phyloP scores from a whole-genome alignment of 257 asterid species.

The Penstemon barbatus region DNA sequence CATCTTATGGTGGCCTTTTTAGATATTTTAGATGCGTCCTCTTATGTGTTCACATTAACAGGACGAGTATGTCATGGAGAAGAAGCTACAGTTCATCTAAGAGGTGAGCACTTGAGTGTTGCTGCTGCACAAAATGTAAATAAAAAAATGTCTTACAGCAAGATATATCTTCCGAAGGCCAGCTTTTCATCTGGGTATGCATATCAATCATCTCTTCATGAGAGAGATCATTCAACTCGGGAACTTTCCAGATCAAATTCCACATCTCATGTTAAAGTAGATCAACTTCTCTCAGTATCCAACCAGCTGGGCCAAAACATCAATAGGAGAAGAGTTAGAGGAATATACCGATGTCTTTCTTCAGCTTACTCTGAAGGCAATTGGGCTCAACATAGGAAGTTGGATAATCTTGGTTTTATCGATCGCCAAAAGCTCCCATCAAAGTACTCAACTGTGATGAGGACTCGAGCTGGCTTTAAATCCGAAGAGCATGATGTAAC shows the following conservation, averaged over 20 bases:
- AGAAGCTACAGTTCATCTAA: slow-evolving; percentile 38
- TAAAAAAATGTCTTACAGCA: slow-evolving; percentile 35
- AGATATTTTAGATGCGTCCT: slow-evolving; percentile 26
- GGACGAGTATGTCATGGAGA: slow-evolving; percentile 46
- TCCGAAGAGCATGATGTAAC: slow-evolving; percentile 75
- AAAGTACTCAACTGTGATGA: slow-evolving; percentile 46
- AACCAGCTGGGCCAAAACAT: slow-evolving; percentile 33
- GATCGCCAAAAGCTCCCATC: slow-evolving; percentile 40
- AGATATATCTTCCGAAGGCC: slow-evolving; percentile 36
- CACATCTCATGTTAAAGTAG: slow-evolving; percentile 33
- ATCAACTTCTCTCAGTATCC: slow-evolving; percentile 29
- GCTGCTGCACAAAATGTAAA: slow-evolving; percentile 31
- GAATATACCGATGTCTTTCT: slow-evolving; percentile 40
- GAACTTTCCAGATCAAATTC: slow-evolving; percentile 35
- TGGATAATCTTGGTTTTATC: slow-evolving; percentile 42
- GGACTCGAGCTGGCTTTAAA: slow-evolving; percentile 72
- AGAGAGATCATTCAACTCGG: slow-evolving; percentile 35
- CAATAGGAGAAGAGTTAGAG: slow-evolving; percentile 41
- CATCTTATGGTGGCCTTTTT: slow-evolving; percentile 5
- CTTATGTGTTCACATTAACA: slow-evolving; percentile 32
- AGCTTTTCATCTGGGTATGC: slow-evolving; percentile 34
- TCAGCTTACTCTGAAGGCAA: slow-evolving; percentile 37
- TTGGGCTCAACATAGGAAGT: slow-evolving; percentile 45
- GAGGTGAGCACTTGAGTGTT: slow-evolving; percentile 38
- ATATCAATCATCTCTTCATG: slow-evolving; percentile 32